Percentiles rank a stretch among this genome's conserved stretches.
These are phyloP conservation scores for Dioszegia hungarica DNA, from an alignment of 768 basidiomycete species.

Conservation along the genomic window DNA sequence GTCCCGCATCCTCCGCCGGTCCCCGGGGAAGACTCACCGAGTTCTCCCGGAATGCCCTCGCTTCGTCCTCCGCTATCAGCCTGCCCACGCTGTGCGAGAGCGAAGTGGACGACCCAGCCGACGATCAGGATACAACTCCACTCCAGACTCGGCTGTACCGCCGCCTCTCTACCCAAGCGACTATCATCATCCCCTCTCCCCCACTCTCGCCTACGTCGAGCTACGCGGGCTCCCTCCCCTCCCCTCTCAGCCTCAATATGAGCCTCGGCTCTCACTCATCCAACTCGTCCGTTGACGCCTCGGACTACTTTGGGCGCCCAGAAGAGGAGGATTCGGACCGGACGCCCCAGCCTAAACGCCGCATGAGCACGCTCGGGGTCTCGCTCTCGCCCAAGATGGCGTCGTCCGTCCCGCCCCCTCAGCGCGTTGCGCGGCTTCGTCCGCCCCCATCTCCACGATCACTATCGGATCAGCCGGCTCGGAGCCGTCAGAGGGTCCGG, in stretches of 20 bases:
- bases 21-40: slow-evolving; percentile 6
- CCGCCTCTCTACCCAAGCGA: background rate
- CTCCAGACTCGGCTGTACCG: background rate
- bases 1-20: background rate
- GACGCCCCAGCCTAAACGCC: background rate
- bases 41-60: slow-evolving; percentile 15
- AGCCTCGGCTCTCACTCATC: background rate
- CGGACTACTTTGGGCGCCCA: slow-evolving; percentile 1
- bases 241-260: background rate
- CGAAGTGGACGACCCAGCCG: background rate
- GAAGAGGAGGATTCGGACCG: background rate
- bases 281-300: background rate
- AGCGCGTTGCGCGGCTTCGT: background rate
- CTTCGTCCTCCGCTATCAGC: slow-evolving; percentile 17
- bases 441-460: slow-evolving; percentile 1
- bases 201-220: slow-evolving; percentile 1
- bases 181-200: slow-evolving; percentile 3
- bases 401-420: slow-evolving; percentile 13
- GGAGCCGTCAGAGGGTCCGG: background rate
- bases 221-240: background rate
- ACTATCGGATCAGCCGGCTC: background rate
- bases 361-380: background rate
- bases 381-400: background rate
- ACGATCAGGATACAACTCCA: background rate
- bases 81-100: slow-evolving; percentile 19